phyloP scores from a whole-genome alignment of 2,329 filamentous ascomycete species.

The Plenodomus biglobosus region DNA sequence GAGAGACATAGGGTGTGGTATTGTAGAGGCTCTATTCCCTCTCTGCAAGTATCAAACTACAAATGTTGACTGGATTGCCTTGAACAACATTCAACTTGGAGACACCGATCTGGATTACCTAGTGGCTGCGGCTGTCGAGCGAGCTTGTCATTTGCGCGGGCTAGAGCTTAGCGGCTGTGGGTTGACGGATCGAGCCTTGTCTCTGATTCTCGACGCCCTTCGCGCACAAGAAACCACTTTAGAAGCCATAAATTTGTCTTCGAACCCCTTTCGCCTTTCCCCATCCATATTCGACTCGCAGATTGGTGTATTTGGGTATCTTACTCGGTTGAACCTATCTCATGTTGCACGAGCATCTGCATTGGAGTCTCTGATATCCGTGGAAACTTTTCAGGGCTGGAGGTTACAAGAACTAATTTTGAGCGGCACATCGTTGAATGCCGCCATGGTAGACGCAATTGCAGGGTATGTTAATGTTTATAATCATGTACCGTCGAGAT shows the following conservation, averaged over 20 bases:
- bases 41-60: slow-evolving; percentile 67
- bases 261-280: slow-evolving; percentile 65
- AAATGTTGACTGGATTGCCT: slow-evolving; percentile 69
- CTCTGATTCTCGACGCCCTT: slow-evolving; percentile 65
- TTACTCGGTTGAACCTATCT: slow-evolving; percentile 67
- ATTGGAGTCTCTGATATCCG: slow-evolving; percentile 63
- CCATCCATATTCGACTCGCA: slow-evolving; percentile 66
- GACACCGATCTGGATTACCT: slow-evolving; percentile 69
- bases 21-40: slow-evolving; percentile 69
- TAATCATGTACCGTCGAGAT: not conserved
- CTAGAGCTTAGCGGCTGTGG: slow-evolving; percentile 68
- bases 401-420: slow-evolving; percentile 65
- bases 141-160: slow-evolving; percentile 65
- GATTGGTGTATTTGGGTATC: slow-evolving; percentile 66
- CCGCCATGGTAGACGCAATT: slow-evolving; percentile 65
- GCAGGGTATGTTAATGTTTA: slow-evolving; percentile 38
- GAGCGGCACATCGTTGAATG: slow-evolving; percentile 64
- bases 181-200: slow-evolving; percentile 59
- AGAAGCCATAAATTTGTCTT: slow-evolving; percentile 67
- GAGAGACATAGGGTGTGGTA: slow-evolving; percentile 66
- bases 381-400: slow-evolving; percentile 68
- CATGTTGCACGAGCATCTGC: slow-evolving; percentile 65
- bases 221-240: slow-evolving; percentile 66
- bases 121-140: slow-evolving; percentile 68
- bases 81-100: slow-evolving; percentile 69